Base-by-base conservation (phyloP, 208 protist species). In the Leishmania tropica region DNA sequence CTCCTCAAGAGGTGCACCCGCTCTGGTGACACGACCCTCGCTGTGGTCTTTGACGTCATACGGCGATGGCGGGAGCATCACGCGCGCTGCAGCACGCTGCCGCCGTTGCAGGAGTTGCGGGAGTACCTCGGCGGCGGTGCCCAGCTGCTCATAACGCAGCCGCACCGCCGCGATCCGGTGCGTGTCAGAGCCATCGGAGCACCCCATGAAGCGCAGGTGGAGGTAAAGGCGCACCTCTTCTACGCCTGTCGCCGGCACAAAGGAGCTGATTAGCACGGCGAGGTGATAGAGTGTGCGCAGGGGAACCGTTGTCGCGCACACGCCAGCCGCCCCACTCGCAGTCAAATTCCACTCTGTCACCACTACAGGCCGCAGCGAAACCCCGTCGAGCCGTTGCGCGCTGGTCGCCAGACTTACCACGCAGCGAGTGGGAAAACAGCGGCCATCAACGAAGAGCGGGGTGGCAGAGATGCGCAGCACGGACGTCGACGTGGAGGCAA, bases 221-320 rank as follows among this genome's bases (percentile, higher is more conserved):
- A 95, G 28, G 64, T 93, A 93, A 19, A 95, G 62, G 19, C 71
- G 65, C 28, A 86, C 65, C 0, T 51, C 60, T 21, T 77, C 74
- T 31, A 85, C 78, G 28, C 58, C 51, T 17, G 54, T 21, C 45
- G 54, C 51, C 1, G 68, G 2, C 31, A 68, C 37, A 35, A 53
- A 21, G 1, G 84, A 82, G 45, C 64, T 80, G 45, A 95, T 58
- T 65, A 95, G 78, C 51, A 81, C 85, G 42, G 88, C 88, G 42
- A 95, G 81, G 70, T 93, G 85, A 62, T 89, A 93, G 40, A 93
- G 51, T 19, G 87, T 92, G 13, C 89, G 87, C 60, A 95, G 83
- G 24, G 90, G 83, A 51, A 94, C 80, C 37, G 47, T 67, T 31
- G 82, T 81, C 31, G 65, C 58, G 82, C 45, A 64, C 35, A 37